Percentiles rank a stretch among this genome's conserved stretches.
phyloP scores from a whole-genome alignment of 306 rosid genomes.

The Cicer yamashitae region DNA sequence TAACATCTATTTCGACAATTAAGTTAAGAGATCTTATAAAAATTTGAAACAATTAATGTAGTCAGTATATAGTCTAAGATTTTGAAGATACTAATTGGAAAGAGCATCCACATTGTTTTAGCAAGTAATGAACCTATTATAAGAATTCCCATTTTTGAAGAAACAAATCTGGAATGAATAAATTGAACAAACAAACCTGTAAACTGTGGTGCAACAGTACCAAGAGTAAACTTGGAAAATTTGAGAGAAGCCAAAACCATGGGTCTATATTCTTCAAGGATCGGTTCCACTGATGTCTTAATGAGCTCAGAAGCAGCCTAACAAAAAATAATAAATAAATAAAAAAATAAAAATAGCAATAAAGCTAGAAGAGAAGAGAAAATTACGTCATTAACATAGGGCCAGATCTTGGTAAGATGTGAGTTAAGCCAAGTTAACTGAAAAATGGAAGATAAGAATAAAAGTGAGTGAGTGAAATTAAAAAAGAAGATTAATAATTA shows the following conservation, averaged over 20 bases:
- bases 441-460: slow-evolving; percentile 17
- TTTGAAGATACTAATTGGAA: background rate
- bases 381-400: slow-evolving; percentile 80
- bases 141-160: no score
- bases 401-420: slow-evolving; percentile 93
- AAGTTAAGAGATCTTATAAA: background rate
- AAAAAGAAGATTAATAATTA: background rate
- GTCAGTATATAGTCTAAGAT: background rate
- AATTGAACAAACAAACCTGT: slow-evolving; percentile 62
- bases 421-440: slow-evolving; percentile 86
- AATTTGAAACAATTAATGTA: background rate
- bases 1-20: background rate
- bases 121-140: no score
- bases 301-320: slow-evolving; percentile 99
- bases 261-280: slow-evolving; percentile 86
- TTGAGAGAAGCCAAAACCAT: slow-evolving; percentile 69
- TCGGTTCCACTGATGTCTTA: slow-evolving; percentile 75
- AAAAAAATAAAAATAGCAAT: background rate
- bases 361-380: background rate
- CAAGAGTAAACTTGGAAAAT: slow-evolving; percentile 93
- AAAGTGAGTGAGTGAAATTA: slow-evolving; percentile 30
- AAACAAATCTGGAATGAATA: background rate
- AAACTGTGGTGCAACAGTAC: slow-evolving; percentile 94
- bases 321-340: background rate
- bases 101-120: slow-evolving; percentile 9